Base-by-base conservation (phyloP, 352 stramenopile genomes). In the Globisporangium cylindrosporum region DNA sequence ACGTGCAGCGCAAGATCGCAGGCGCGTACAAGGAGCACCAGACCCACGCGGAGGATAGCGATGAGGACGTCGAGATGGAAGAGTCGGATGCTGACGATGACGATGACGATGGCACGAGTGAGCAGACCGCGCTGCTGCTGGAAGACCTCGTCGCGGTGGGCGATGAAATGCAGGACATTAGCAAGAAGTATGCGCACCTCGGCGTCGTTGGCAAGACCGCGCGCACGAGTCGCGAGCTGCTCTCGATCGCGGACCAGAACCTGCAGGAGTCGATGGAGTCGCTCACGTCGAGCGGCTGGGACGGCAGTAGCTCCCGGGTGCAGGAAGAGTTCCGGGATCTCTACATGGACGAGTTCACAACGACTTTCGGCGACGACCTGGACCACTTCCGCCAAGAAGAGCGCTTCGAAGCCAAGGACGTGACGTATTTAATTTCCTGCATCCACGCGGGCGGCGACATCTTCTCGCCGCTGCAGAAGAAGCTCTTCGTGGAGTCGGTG, bases 371-470 rank as follows among this genome's bases (percentile, higher is more conserved):
- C 29, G 89, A 96, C 59, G 88, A 94, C 41, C 67, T 96, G 55
- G 80, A 96, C 69, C 75, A 88, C 64, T 94, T 94, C 69, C 89
- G 89, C 34, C 89, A 90, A 70, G 89, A 96, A 69, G 87, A 94
- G 65, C 76, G 80, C 72, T 96, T 96, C 69, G 84, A 94, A 62
- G 91, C 77, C 69, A 93, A 90, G 66, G 89, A 96, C 73, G 89
- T 96, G 70, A 80, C 74, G 53, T 94, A 92, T 90, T 92, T 96
- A 88, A 94, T 96, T 72, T 92, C 85, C 48, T 92, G 86, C 68
- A 94, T 96, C 69, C 81, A 93, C 59, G 78, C 83, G 10, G 84
- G 87, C 29, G 85, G 75, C 56, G 87, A 96, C 73, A 75, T 94
- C 57, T 94, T 94, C 70, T 81, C 86, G 27, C 85, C 86, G 18